A percentile compares a stretch with the other conserved stretches of the same genome.
phyloP scores from a whole-genome alignment of 1,284 basidiomycete species.

The Rhodofomes roseus region DNA sequence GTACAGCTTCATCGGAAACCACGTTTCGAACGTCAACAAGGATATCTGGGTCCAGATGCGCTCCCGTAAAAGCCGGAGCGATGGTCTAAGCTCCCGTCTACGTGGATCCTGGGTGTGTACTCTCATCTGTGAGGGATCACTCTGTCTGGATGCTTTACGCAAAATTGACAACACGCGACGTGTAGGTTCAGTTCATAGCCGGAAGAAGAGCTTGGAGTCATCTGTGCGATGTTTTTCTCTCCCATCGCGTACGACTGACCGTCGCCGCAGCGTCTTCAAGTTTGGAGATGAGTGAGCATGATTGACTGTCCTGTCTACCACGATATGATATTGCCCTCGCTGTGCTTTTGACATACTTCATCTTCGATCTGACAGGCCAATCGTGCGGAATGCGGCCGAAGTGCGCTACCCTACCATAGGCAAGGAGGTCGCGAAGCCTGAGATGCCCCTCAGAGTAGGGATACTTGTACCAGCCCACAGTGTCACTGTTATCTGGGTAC shows the following conservation, averaged over 20 bases:
- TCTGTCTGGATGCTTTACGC: background rate
- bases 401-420: conserved; percentile 24
- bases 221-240: background rate
- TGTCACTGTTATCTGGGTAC: no score
- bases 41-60: background rate
- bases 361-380: conserved; percentile 15
- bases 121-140: conserved; percentile 9
- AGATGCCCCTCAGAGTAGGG: no score
- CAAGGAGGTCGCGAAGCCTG: conserved; percentile 19
- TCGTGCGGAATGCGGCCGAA: conserved; percentile 24
- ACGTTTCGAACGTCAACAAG: background rate
- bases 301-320: background rate
- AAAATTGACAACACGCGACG: no score
- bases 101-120: conserved; percentile 14
- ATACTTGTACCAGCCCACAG: no score
- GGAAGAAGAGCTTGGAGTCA: conserved; percentile 14
- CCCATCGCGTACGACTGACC: background rate
- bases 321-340: conserved; percentile 15
- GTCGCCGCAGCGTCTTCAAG: conserved; percentile 8
- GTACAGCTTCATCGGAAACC: background rate
- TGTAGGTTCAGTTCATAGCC: no score
- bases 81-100: conserved; percentile 9
- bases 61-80: conserved; percentile 2
- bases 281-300: conserved; percentile 12
- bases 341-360: conserved; percentile 16